These are phyloP conservation scores for Solanum paucissectum DNA, from an alignment of 257 asterid genomes.

Conservation along the genomic window DNA sequence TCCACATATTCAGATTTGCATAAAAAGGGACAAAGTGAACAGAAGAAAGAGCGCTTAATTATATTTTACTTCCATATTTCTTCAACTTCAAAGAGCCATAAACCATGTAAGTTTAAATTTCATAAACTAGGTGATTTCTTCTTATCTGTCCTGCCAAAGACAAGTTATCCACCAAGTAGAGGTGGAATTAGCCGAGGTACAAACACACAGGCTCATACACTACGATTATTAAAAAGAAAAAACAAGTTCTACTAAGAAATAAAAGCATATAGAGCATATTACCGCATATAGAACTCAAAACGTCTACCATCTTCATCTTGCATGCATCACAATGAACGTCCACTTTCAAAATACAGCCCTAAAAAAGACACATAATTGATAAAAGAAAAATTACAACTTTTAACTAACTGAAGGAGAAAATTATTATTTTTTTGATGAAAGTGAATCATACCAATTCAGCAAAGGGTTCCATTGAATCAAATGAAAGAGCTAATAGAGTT, in stretches of 20 bases:
- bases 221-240: not conserved
- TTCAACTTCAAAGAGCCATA: not conserved
- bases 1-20: not conserved
- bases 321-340: constrained; percentile 41
- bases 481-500: not conserved
- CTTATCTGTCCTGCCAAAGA: not conserved
- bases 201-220: not conserved
- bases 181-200: not conserved
- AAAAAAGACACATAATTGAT: not conserved
- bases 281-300: constrained; percentile 44
- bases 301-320: constrained; percentile 27
- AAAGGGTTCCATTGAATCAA: constrained; percentile 13
- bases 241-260: not conserved
- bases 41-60: not conserved
- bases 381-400: not conserved
- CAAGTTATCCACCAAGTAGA: not conserved
- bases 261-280: not conserved
- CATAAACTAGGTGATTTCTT: not conserved
- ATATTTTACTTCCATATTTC: not conserved
- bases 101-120: not conserved
- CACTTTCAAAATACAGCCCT: constrained; percentile 47
- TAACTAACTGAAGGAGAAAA: not conserved
- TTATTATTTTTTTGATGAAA: not conserved
- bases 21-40: not conserved
- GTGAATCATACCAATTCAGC: constrained; percentile 23